Evolutionary conservation across 768 basidiomycete genomes (phyloP), one percentile per base, ranked within the genome.

Genomic region (Suillus tomentosus): DNA sequence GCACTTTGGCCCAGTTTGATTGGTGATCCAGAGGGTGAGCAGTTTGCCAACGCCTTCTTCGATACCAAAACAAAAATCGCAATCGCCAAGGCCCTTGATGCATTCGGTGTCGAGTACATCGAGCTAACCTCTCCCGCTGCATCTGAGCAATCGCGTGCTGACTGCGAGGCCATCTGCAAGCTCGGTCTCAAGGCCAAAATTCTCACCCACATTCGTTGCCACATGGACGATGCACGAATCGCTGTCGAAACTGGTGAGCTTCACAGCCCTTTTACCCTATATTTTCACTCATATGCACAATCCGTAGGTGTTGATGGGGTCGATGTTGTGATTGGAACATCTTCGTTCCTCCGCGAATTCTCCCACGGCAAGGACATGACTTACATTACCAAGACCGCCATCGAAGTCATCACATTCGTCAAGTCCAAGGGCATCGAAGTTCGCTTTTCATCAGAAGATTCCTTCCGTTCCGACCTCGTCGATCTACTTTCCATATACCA

Each of bases 311-410:
- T 99, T 51, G 95, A 99, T 74, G 97, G 97, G 76, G 97, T 98
- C 66, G 96, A 99, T 77, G 95, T 99, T 69, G 97, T 99, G 77
- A 99, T 99, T 68, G 96, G 97, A 42, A 99, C 97, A 10, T 98
- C 96, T 11, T 98, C 96, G 48, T 99, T 97, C 91, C 89, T 99
- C 58, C 91, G 96, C 71, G 96, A 99, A 81, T 97, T 99, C 86
- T 98, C 96, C 34, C 97, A 99, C 77, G 97, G 97, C 73, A 99
- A 99, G 87, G 97, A 99, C 78, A 99, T 99, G 94, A 81, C 94
- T 54, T 99, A 97, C 81, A 99, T 99, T 82, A 96, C 96, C 83
- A 98, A 96, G 81, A 92, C 94, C 45, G 96, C 96, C 65, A 95
- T 98, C 71, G 96, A 98, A 77, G 97, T 99, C 70, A 99, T 99